A percentile compares a stretch with the other conserved stretches of the same genome.
Evolutionary conservation across 139 green algal species (phyloP).

Genomic region (Nannochloris sp.): DNA sequence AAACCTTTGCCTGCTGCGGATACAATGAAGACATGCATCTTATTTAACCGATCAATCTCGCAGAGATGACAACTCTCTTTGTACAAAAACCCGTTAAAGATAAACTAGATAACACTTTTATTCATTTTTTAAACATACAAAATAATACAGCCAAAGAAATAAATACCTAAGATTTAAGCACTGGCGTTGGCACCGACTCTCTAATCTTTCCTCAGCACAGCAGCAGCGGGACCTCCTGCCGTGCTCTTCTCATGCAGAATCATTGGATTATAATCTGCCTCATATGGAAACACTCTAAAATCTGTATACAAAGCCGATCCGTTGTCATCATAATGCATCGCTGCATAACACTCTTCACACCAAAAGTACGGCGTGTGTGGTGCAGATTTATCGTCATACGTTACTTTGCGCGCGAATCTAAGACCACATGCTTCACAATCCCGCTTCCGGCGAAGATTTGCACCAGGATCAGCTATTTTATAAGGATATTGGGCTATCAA

Average conservation of each 20-base stretch:
- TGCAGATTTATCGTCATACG: constrained; percentile 47
- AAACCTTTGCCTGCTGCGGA: too few species aligned
- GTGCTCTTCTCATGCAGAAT: too few species aligned
- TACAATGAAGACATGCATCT: too few species aligned
- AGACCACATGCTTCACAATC: constrained; percentile 43
- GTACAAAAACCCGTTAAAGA: too few species aligned
- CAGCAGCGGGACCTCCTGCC: too few species aligned
- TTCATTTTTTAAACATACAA: too few species aligned
- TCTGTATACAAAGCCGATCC: constrained; percentile 16
- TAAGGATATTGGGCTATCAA: constrained; percentile 28
- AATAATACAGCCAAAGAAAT: too few species aligned
- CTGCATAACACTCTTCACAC: constrained; percentile 43
- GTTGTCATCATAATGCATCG: constrained; percentile 41
- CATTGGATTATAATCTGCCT: constrained; percentile 18
- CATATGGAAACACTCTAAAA: constrained; percentile 33
- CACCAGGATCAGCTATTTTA: constrained; percentile 1
- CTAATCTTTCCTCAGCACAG: too few species aligned
- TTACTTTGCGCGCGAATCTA: constrained; percentile 30
- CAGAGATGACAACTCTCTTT: too few species aligned
- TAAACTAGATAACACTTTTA: too few species aligned
- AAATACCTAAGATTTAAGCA: background rate
- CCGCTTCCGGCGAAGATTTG: background rate
- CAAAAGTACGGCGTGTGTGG: constrained; percentile 48
- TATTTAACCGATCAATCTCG: too few species aligned
- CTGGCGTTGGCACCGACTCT: background rate